Percentiles rank a stretch among this genome's conserved stretches.
Conservation (phyloP, 2,329 filamentous ascomycete genomes). For the Coniella lustricola region DNA sequence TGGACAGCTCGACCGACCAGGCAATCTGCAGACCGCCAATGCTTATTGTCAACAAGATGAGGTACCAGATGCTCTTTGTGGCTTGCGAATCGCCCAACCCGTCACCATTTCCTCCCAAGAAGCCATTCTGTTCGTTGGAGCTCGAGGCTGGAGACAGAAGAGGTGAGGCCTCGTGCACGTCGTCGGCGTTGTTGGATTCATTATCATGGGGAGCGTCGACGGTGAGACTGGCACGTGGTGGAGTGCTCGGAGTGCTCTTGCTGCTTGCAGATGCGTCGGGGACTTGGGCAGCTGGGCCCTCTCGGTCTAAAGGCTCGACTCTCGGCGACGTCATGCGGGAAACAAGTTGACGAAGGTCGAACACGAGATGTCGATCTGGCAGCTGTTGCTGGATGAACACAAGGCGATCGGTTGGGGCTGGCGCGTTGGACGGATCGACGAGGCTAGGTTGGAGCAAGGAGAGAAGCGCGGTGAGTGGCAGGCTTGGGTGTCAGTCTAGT, state of each 20-base stretch:
- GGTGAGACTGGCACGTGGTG: constrained; percentile 17
- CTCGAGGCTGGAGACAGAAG: constrained; percentile 36
- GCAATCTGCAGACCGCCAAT: constrained; percentile 88
- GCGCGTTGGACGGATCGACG: no score
- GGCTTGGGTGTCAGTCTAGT: no score
- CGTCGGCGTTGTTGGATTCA: constrained; percentile 17
- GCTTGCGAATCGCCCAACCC: constrained; percentile 47
- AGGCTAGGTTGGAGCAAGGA: no score
- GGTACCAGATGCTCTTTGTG: constrained; percentile 77
- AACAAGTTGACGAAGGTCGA: background rate
- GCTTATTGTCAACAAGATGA: constrained; percentile 77
- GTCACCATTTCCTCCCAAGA: constrained; percentile 24
- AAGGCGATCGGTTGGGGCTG: background rate
- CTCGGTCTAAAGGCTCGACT: constrained; percentile 22
- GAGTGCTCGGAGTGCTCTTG: constrained; percentile 16
- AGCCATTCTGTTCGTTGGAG: constrained; percentile 26
- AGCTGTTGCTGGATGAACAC: background rate
- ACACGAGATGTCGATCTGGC: background rate
- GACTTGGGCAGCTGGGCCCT: constrained; percentile 21
- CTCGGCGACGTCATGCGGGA: constrained; percentile 35
- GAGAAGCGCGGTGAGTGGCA: no score
- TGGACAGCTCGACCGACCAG: constrained; percentile 91
- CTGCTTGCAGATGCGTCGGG: constrained; percentile 11
- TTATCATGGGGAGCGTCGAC: constrained; percentile 18
- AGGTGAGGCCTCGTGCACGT: constrained; percentile 40